A percentile compares a stretch with the other conserved stretches of the same genome.
These are phyloP conservation scores for Choiromyces venosus DNA, from an alignment of 495 filamentous ascomycete species.

Conservation along the genomic window DNA sequence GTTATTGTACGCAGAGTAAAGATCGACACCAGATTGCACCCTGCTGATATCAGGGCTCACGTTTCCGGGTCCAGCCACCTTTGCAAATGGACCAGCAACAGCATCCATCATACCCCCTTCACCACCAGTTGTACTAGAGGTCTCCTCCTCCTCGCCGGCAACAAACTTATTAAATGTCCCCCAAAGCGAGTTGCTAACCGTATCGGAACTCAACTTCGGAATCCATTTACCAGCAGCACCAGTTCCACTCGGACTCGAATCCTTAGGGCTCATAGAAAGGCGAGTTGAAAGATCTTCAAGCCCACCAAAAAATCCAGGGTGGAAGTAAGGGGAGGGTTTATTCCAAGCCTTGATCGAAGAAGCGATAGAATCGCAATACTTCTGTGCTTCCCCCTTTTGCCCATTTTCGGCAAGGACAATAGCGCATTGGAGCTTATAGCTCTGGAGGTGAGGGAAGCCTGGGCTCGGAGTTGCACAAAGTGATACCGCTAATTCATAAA, in stretches of 20 bases:
- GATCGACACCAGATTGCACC: constrained; percentile 65
- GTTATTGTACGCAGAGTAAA: constrained; percentile 54
- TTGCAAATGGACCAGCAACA: constrained; percentile 68
- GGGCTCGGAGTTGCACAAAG: constrained; percentile 29
- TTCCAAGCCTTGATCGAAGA: constrained; percentile 75
- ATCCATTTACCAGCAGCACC: constrained; percentile 62
- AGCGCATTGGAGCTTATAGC: constrained; percentile 85
- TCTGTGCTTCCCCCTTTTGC: constrained; percentile 70
- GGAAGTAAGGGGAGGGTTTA: constrained; percentile 75
- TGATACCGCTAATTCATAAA: constrained; percentile 77
- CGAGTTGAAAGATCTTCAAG: constrained; percentile 80
- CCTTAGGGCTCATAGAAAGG: constrained; percentile 74
- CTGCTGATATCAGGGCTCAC: constrained; percentile 79
- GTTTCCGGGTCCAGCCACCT: constrained; percentile 53
- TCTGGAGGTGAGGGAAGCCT: constrained; percentile 69
- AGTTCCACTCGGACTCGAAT: constrained; percentile 52
- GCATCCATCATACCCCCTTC: constrained; percentile 48
- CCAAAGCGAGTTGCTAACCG: constrained; percentile 81
- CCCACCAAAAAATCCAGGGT: constrained; percentile 62
- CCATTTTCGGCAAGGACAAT: constrained; percentile 77
- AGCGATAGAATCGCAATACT: constrained; percentile 83
- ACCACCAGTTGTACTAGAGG: constrained; percentile 43
- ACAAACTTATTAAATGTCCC: constrained; percentile 92
- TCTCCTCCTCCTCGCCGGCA: constrained; percentile 73
- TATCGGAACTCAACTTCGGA: constrained; percentile 88